These are phyloP conservation scores for Castanea mollissima DNA, from an alignment of 306 rosid genomes.

Conservation along the genomic window DNA sequence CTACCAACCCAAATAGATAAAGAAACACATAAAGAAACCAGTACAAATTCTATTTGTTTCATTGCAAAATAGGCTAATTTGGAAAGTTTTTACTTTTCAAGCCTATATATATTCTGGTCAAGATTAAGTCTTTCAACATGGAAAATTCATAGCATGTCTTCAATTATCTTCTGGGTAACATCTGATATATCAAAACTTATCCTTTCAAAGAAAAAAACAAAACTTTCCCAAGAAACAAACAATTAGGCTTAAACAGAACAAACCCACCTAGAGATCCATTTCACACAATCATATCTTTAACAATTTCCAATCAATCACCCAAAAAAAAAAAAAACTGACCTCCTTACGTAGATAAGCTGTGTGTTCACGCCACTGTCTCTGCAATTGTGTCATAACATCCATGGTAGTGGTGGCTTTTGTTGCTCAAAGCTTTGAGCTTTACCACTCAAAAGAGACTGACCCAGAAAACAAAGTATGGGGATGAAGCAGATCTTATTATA, in stretches of 20 bases:
- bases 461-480: not conserved
- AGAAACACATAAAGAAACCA: not conserved
- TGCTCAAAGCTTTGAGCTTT: not conserved
- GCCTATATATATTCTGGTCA: not conserved
- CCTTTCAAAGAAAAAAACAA: not conserved
- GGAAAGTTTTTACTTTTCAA: no score
- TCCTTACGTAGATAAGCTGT: constrained; percentile 42
- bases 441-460: not conserved
- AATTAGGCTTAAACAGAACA: not conserved
- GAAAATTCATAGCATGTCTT: not conserved
- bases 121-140: not conserved
- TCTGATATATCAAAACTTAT: not conserved
- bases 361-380: constrained; percentile 43
- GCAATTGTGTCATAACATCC: constrained; percentile 56
- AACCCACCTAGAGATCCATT: not conserved
- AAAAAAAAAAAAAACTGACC: constrained; percentile 28
- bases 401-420: constrained; percentile 27
- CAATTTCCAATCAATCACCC: not conserved
- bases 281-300: not conserved
- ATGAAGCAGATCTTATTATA: not conserved
- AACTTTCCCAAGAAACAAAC: not conserved
- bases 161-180: not conserved
- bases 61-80: not conserved
- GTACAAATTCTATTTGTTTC: not conserved
- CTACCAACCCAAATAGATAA: not conserved